Evolutionary conservation across 139 green algal genomes (phyloP).

Genomic region (Limnomonas spitsbergensis): DNA sequence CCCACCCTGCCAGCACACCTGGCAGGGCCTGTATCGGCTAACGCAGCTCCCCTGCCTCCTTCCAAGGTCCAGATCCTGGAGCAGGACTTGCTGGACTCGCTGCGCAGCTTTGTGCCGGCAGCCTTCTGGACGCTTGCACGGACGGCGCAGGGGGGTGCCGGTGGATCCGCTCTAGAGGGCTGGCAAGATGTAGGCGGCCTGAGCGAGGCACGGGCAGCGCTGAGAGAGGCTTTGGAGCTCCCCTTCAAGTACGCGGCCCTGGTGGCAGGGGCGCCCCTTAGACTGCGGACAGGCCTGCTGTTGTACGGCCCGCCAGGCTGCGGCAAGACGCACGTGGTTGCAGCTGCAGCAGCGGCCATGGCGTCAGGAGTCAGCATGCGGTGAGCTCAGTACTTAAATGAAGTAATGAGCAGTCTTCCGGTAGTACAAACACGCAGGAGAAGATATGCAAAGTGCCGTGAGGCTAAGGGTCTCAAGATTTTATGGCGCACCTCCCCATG

Average conservation of each 20-base stretch:
- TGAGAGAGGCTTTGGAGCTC: slow-evolving; percentile 83
- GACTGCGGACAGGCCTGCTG: slow-evolving; percentile 86
- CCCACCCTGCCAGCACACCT: not conserved
- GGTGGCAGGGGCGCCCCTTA: slow-evolving; percentile 70
- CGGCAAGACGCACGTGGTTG: slow-evolving; percentile 92
- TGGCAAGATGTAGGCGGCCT: slow-evolving; percentile 88
- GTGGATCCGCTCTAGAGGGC: slow-evolving; percentile 27
- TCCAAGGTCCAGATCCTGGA: not conserved
- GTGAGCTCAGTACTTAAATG: slow-evolving; percentile 24
- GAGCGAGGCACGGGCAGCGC: slow-evolving; percentile 60
- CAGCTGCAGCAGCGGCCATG: slow-evolving; percentile 76
- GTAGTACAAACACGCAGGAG: too few species aligned
- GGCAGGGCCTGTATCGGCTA: not conserved
- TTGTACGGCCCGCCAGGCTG: slow-evolving; percentile 95
- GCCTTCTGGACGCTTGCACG: slow-evolving; percentile 57
- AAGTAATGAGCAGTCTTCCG: too few species aligned
- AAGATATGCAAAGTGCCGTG: too few species aligned
- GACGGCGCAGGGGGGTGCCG: not conserved
- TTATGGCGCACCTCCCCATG: too few species aligned
- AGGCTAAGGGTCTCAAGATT: too few species aligned
- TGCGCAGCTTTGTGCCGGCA: slow-evolving; percentile 62
- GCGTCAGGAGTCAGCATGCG: slow-evolving; percentile 20
- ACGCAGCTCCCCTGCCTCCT: not conserved
- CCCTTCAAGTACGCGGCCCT: slow-evolving; percentile 56
- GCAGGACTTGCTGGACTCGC: slow-evolving; percentile 48